These are phyloP conservation scores for Zymoseptoria ardabiliae DNA, from an alignment of 2,329 filamentous ascomycete genomes.

Conservation along the genomic window DNA sequence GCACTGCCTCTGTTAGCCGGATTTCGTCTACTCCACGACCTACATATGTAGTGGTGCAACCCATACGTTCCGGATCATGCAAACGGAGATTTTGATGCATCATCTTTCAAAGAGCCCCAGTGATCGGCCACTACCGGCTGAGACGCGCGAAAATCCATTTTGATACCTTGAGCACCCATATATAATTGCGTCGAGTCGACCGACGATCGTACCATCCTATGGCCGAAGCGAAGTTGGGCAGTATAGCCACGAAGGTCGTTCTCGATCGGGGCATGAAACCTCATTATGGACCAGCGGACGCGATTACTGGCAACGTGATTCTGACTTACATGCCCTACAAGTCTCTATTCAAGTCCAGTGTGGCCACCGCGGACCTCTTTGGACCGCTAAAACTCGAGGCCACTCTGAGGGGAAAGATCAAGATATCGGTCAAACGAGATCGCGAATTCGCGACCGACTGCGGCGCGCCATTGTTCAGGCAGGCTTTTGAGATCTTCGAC, in stretches of 20 bases:
- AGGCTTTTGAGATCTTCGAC: conserved; percentile 7
- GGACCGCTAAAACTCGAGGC: conserved; percentile 11
- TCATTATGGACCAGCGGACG: conserved; percentile 12
- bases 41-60: no score
- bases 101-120: no score
- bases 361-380: conserved; percentile 15
- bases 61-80: no score
- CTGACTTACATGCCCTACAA: conserved; percentile 9
- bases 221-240: conserved; percentile 7
- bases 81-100: no score
- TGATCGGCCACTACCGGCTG: no score
- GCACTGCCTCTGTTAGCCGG: no score
- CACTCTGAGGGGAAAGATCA: conserved; percentile 9
- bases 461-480: conserved; percentile 7
- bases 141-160: no score
- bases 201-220: no score
- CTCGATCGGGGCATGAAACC: conserved; percentile 2
- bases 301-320: conserved; percentile 8
- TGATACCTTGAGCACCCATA: no score
- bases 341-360: conserved; percentile 10
- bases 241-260: conserved; percentile 4
- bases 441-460: conserved; percentile 10
- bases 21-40: no score
- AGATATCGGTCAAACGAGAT: conserved; percentile 10
- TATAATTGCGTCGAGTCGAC: no score